These are phyloP conservation scores for Dillenia suffruticosa DNA, from an alignment of 164 flowering plant genomes.

Conservation along the genomic window DNA sequence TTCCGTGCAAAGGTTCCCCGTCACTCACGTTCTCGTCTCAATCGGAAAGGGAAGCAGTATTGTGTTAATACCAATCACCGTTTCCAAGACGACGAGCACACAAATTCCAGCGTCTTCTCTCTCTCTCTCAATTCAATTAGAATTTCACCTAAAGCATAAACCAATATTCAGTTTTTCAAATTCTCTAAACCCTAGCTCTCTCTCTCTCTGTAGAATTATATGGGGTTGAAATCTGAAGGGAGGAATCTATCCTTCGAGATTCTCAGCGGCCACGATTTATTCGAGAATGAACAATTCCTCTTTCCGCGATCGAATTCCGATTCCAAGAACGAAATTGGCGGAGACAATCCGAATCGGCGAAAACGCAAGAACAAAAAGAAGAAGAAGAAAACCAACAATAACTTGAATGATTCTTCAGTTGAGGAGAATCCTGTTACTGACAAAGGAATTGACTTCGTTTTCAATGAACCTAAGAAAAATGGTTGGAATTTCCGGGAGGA, in stretches of 20 bases:
- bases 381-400: slow-evolving; percentile 8
- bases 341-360: slow-evolving; percentile 20
- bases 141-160: too few relatives aligned
- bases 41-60: too few relatives aligned
- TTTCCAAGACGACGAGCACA: too few relatives aligned
- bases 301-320: slow-evolving; percentile 30
- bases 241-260: slow-evolving; percentile 62
- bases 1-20: too few relatives aligned
- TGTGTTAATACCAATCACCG: too few relatives aligned
- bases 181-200: not conserved
- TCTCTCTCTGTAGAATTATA: slow-evolving; percentile 4
- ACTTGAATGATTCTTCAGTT: slow-evolving; percentile 6
- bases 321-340: slow-evolving; percentile 11
- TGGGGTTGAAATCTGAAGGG: slow-evolving; percentile 46
- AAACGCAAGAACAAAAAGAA: slow-evolving; percentile 35
- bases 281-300: slow-evolving; percentile 2
- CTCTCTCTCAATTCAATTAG: too few relatives aligned
- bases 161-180: too few relatives aligned
- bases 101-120: too few relatives aligned
- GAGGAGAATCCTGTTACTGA: slow-evolving; percentile 22
- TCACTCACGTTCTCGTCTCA: too few relatives aligned
- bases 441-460: slow-evolving; percentile 8
- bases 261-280: slow-evolving; percentile 20
- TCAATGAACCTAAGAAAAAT: slow-evolving; percentile 11
- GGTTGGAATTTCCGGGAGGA: slow-evolving; percentile 12